phyloP scores from a whole-genome alignment of 805 yeast species.

The Zygosaccharomyces lentus region DNA sequence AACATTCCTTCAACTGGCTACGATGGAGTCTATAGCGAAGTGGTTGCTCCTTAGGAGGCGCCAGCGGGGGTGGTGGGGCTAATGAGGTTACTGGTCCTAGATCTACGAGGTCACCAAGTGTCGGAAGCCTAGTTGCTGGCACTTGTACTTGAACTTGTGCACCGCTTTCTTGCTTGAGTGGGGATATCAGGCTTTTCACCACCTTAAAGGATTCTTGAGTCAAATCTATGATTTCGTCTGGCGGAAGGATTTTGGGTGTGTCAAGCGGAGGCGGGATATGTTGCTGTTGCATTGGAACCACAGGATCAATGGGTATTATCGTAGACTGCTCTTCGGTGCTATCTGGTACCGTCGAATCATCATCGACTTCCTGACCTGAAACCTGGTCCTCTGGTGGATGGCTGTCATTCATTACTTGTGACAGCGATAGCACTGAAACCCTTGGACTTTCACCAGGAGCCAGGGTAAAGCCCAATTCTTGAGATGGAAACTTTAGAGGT shows the following conservation, averaged over 20 bases:
- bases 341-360: slow-evolving; percentile 12
- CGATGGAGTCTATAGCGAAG: background rate
- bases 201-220: slow-evolving; percentile 32
- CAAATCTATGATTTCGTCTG: slow-evolving; percentile 22
- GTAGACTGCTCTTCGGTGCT: slow-evolving; percentile 13
- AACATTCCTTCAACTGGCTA: background rate
- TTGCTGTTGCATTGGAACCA: background rate
- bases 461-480: background rate
- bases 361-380: slow-evolving; percentile 1
- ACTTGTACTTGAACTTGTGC: slow-evolving; percentile 29
- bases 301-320: slow-evolving; percentile 12
- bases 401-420: slow-evolving; percentile 29
- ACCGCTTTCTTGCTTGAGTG: slow-evolving; percentile 18
- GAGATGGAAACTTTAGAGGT: slow-evolving; percentile 10
- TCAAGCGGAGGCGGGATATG: background rate
- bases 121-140: slow-evolving; percentile 32
- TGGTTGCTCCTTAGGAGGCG: slow-evolving; percentile 1
- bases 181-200: slow-evolving; percentile 29
- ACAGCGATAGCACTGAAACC: slow-evolving; percentile 22
- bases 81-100: background rate
- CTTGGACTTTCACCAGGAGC: slow-evolving; percentile 6
- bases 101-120: slow-evolving; percentile 8
- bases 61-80: background rate
- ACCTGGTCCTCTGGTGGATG: background rate
- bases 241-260: background rate